phyloP scores from a whole-genome alignment of 192 early-diverging fungal species.

The Thoreauomyces humboldtii region DNA sequence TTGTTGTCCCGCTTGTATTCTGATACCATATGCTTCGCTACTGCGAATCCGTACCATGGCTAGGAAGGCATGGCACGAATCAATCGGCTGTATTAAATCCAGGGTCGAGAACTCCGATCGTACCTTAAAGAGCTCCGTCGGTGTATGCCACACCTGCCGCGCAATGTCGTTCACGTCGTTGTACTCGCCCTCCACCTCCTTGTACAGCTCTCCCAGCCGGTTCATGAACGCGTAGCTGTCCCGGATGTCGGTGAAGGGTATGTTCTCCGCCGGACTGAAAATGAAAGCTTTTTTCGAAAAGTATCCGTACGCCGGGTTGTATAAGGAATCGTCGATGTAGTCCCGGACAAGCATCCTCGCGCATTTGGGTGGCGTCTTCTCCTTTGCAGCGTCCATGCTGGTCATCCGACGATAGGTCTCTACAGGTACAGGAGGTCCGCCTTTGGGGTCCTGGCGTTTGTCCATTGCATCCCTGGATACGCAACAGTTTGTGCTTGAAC shows the following conservation, averaged over 20 bases:
- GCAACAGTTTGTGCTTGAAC: too few species aligned
- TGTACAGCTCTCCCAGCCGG: conserved; percentile 70
- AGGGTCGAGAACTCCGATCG: too few species aligned
- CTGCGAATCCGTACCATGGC: conserved; percentile 89
- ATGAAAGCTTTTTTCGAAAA: conserved; percentile 88
- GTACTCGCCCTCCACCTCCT: conserved; percentile 36
- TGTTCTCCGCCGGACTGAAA: conserved; percentile 37
- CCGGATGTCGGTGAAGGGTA: conserved; percentile 62
- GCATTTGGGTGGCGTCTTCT: conserved; percentile 9
- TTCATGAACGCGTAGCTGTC: conserved; percentile 80
- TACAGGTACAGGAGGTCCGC: not conserved
- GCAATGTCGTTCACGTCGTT: conserved; percentile 51
- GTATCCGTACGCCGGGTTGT: conserved; percentile 96
- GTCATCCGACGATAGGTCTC: conserved; percentile 24
- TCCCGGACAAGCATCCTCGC: conserved; percentile 56
- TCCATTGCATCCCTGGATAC: conserved; percentile 22
- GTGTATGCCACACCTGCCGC: conserved; percentile 97
- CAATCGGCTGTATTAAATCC: too few species aligned
- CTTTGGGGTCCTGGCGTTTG: not conserved
- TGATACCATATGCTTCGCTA: conserved; percentile 83
- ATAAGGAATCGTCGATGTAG: conserved; percentile 93
- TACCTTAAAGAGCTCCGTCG: conserved; percentile 89
- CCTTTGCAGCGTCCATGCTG: conserved; percentile 3
- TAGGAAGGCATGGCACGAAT: conserved; percentile 24
- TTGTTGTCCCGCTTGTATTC: conserved; percentile 68